These are phyloP conservation scores for Epichloe brachyelytri DNA, from an alignment of 2,329 filamentous ascomycete species.

Conservation along the genomic window DNA sequence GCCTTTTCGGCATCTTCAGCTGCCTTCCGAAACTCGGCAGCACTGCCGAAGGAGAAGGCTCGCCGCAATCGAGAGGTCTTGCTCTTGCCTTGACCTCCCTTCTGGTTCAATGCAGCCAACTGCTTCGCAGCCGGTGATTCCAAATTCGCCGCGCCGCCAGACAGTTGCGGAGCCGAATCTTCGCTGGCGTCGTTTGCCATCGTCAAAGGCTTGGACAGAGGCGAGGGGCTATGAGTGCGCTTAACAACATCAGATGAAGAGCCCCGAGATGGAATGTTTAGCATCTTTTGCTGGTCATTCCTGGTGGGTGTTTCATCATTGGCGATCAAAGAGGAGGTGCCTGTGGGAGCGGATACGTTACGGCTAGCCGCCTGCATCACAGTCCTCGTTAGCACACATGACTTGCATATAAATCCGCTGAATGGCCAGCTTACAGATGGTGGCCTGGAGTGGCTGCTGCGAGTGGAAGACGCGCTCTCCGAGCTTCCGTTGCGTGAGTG, in stretches of 20 bases:
- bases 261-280: conserved; percentile 47
- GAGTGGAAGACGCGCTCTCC: conserved; percentile 49
- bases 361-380: conserved; percentile 46
- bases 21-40: conserved; percentile 73
- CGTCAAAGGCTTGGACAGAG: conserved; percentile 57
- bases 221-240: conserved; percentile 54
- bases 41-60: conserved; percentile 94
- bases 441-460: conserved; percentile 46
- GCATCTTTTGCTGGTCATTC: conserved; percentile 40
- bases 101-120: conserved; percentile 75
- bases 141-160: conserved; percentile 24
- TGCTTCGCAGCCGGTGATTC: conserved; percentile 70
- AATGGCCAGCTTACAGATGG: conserved; percentile 50
- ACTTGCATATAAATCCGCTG: conserved; percentile 20
- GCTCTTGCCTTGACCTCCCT: conserved; percentile 62
- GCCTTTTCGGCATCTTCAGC: conserved; percentile 30
- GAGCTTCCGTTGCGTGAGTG: conserved; percentile 43
- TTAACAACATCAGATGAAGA: conserved; percentile 56
- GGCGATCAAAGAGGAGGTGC: conserved; percentile 36
- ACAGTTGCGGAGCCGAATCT: conserved; percentile 24
- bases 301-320: conserved; percentile 34
- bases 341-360: conserved; percentile 38
- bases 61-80: conserved; percentile 78
- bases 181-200: conserved; percentile 42
- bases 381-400: conserved; percentile 34